Percentiles rank a stretch among this genome's conserved stretches.
phyloP scores from a whole-genome alignment of 2,329 filamentous ascomycete genomes.

The Colletotrichum lini region DNA sequence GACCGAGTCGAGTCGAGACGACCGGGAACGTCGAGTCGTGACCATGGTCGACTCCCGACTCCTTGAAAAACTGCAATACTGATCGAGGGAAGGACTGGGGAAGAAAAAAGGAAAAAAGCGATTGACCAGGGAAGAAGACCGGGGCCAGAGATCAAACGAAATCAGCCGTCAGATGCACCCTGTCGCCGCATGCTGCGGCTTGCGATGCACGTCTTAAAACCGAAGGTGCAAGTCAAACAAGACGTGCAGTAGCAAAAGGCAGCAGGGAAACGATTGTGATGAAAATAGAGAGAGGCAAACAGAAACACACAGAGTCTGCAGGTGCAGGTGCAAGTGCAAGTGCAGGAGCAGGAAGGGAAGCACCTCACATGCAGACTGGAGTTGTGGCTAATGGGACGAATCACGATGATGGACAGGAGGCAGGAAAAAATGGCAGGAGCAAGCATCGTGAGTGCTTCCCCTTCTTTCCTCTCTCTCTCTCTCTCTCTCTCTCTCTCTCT shows the following conservation, averaged over 20 bases:
- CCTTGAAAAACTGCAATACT: neutral
- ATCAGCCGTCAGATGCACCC: conserved; percentile 28
- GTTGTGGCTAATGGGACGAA: conserved; percentile 8
- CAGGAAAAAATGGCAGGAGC: conserved; percentile 4
- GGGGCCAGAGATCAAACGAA: conserved; percentile 25
- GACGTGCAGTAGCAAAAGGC: conserved; percentile 26
- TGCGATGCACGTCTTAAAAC: conserved; percentile 35
- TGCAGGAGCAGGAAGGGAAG: conserved; percentile 16
- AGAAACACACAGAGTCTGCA: conserved; percentile 31
- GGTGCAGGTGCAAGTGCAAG: neutral
- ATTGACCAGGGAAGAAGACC: neutral
- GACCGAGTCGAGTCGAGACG: conserved; percentile 37
- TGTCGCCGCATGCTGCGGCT: conserved; percentile 35
- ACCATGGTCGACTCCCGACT: neutral
- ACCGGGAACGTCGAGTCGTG: conserved; percentile 27
- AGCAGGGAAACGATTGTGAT: conserved; percentile 28
- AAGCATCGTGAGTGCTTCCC: conserved; percentile 30
- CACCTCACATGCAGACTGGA: conserved; percentile 36
- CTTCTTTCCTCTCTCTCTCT: conserved; percentile 18
- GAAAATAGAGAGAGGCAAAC: conserved; percentile 31
- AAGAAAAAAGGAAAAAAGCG: neutral
- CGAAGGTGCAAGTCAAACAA: conserved; percentile 38
- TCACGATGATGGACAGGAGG: conserved; percentile 8
- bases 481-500: too few relatives aligned
- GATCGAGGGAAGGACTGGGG: neutral